phyloP scores from a whole-genome alignment of 1,284 basidiomycete species.

The Grifola frondosa region DNA sequence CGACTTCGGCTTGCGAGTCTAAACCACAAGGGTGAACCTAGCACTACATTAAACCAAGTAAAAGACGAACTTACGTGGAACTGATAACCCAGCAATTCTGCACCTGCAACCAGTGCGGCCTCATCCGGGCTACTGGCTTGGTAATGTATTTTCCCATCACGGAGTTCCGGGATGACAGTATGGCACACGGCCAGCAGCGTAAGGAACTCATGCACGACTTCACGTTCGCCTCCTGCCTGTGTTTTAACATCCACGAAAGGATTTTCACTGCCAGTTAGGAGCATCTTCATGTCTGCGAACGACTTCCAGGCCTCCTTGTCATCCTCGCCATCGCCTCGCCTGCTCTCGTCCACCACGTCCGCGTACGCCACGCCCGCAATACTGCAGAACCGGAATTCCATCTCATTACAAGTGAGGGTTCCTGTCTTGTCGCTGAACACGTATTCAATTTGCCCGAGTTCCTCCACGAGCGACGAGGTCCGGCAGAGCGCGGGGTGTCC shows the following conservation, averaged over 20 bases:
- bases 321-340: constrained; percentile 62
- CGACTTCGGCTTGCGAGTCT: constrained; percentile 95
- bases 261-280: constrained; percentile 50
- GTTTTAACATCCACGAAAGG: constrained; percentile 51
- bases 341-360: constrained; percentile 83
- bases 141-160: constrained; percentile 82
- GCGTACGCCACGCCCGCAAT: constrained; percentile 90
- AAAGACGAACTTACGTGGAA: constrained; percentile 74
- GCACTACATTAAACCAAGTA: background rate
- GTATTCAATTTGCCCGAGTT: constrained; percentile 98
- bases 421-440: constrained; percentile 99
- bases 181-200: constrained; percentile 94
- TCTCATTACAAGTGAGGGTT: constrained; percentile 95
- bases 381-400: constrained; percentile 95
- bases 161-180: constrained; percentile 96
- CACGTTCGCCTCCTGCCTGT: constrained; percentile 45
- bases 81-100: constrained; percentile 89
- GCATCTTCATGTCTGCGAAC: constrained; percentile 67
- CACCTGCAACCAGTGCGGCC: constrained; percentile 93
- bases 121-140: constrained; percentile 99
- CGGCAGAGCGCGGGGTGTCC: constrained; percentile 95
- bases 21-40: constrained; percentile 7
- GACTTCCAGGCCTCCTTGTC: constrained; percentile 73
- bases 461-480: constrained; percentile 96
- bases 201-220: constrained; percentile 82